A percentile compares a stretch with the other conserved stretches of the same genome.
phyloP scores from a whole-genome alignment of 257 asterid genomes.

The Nicotiana sylvestris region DNA sequence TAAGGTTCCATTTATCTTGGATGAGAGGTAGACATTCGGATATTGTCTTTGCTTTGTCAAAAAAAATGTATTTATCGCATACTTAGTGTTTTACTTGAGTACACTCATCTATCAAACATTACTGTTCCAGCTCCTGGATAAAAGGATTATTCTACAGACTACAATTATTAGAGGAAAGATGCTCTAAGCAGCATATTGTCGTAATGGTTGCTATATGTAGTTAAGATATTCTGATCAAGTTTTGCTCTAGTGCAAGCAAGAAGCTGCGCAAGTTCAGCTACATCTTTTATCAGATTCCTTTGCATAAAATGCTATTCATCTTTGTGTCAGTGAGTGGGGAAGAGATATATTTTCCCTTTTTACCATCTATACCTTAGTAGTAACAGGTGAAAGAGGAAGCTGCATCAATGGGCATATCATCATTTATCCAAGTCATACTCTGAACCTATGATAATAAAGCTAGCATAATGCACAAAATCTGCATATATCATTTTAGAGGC shows the following conservation, averaged over 20 bases:
- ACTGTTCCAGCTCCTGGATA: not conserved
- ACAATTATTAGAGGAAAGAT: not conserved
- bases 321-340: not conserved
- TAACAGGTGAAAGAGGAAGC: not conserved
- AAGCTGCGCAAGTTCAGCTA: not conserved
- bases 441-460: not conserved
- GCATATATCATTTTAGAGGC: not conserved
- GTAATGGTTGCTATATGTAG: not conserved
- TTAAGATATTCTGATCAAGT: not conserved
- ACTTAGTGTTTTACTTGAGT: not conserved
- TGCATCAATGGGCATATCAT: not conserved
- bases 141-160: not conserved
- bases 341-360: not conserved
- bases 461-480: not conserved
- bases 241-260: not conserved
- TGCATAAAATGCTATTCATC: not conserved
- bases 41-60: not conserved
- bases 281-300: not conserved
- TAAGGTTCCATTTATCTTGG: not conserved
- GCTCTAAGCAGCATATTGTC: not conserved
- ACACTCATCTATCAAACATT: not conserved
- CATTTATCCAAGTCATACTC: not conserved
- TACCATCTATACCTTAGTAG: not conserved
- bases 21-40: not conserved
- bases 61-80: not conserved